Percentiles rank a stretch among this genome's conserved stretches.
Conservation (phyloP, 805 yeast genomes). For the Candida gorgasii region DNA sequence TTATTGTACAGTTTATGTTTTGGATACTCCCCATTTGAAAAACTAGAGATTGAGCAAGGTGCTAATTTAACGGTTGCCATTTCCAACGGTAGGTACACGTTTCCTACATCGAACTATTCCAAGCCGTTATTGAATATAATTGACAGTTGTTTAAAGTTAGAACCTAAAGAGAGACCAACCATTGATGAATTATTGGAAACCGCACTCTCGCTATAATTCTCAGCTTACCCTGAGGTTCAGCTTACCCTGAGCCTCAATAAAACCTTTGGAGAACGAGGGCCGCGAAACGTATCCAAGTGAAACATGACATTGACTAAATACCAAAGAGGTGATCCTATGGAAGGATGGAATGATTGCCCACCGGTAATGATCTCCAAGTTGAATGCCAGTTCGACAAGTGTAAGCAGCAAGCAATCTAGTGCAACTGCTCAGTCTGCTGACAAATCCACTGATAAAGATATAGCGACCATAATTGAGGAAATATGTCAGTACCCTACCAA, state of each 20-base stretch:
- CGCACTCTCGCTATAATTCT: conserved; percentile 31
- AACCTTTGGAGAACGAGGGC: background rate
- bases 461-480: conserved; percentile 11
- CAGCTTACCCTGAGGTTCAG: background rate
- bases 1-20: conserved; percentile 75
- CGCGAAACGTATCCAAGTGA: conserved; percentile 3
- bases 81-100: conserved; percentile 58
- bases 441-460: conserved; percentile 2
- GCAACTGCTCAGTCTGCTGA: background rate
- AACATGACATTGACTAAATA: conserved; percentile 26
- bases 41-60: conserved; percentile 77
- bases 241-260: background rate
- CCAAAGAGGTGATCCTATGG: conserved; percentile 40
- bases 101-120: conserved; percentile 60
- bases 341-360: conserved; percentile 70
- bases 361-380: conserved; percentile 23
- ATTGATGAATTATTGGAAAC: conserved; percentile 57
- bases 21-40: conserved; percentile 83
- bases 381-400: conserved; percentile 9
- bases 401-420: conserved; percentile 1
- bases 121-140: conserved; percentile 58
- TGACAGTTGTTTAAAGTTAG: conserved; percentile 58
- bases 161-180: conserved; percentile 62
- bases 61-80: conserved; percentile 81
- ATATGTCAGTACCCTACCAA: conserved; percentile 20